phyloP scores from a whole-genome alignment of 2,329 filamentous ascomycete genomes.

The Xylariaceae sp. region DNA sequence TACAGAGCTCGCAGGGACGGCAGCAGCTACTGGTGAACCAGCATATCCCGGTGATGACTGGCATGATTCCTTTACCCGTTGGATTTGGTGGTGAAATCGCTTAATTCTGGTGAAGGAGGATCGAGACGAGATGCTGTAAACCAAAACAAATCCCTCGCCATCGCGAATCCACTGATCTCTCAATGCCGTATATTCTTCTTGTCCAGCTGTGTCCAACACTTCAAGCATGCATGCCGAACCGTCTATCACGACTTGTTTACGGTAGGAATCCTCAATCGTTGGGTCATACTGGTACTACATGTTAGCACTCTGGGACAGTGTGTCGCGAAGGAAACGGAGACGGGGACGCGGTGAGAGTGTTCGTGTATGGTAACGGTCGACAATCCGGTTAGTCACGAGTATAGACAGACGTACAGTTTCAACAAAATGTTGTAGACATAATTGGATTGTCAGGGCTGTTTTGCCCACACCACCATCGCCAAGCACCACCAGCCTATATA shows the following conservation, averaged over 20 bases:
- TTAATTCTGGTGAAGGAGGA: conserved; percentile 95
- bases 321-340: neutral
- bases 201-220: conserved; percentile 94
- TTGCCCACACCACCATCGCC: conserved; percentile 95
- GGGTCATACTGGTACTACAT: conserved; percentile 71
- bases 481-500: conserved; percentile 95
- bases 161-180: conserved; percentile 98
- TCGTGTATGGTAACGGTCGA: neutral
- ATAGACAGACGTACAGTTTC: conserved; percentile 71
- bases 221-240: conserved; percentile 96
- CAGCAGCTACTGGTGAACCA: conserved; percentile 72
- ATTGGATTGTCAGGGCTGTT: conserved; percentile 92
- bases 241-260: conserved; percentile 92
- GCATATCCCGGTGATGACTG: conserved; percentile 78
- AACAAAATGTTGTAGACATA: conserved; percentile 98
- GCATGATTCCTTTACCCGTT: conserved; percentile 92
- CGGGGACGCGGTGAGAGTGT: neutral
- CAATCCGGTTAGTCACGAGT: neutral
- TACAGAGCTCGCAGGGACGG: conserved; percentile 69
- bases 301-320: conserved; percentile 24
- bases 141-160: conserved; percentile 94
- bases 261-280: conserved; percentile 87
- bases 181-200: conserved; percentile 97
- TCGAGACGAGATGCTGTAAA: conserved; percentile 97
- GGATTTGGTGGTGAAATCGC: conserved; percentile 95